Percentiles rank a stretch among this genome's conserved stretches.
Conservation (phyloP, 768 basidiomycete species). For the Boletus subcaerulescens region DNA sequence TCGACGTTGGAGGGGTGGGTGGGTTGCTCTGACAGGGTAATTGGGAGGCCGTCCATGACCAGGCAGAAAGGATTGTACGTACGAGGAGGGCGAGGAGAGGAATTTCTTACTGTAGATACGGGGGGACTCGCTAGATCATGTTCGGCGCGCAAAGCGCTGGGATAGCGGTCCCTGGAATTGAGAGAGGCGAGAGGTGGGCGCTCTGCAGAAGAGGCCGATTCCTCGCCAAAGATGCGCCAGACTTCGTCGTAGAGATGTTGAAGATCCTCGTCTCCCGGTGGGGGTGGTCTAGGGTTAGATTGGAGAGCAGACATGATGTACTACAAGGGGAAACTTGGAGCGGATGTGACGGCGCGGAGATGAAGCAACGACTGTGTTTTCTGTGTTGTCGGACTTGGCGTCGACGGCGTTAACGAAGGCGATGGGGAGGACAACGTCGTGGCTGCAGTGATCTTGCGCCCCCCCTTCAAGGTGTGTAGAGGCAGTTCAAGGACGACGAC, state of each 20-base stretch:
- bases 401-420: not conserved
- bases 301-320: conserved; percentile 37
- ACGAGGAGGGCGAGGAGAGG: conserved; percentile 25
- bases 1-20: conserved; percentile 17
- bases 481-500: too few relatives aligned
- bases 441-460: too few relatives aligned
- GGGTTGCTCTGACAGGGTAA: conserved; percentile 9
- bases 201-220: conserved; percentile 33
- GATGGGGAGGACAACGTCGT: not conserved
- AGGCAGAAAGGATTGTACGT: conserved; percentile 2
- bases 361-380: not conserved
- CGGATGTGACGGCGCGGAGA: not conserved
- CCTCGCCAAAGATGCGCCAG: conserved; percentile 62
- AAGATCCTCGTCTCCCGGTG: conserved; percentile 66
- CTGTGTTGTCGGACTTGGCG: not conserved
- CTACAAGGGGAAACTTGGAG: not conserved
- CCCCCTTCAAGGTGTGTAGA: too few relatives aligned
- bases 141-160: conserved; percentile 22
- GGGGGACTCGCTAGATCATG: conserved; percentile 11
- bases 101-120: conserved; percentile 9
- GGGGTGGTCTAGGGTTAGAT: conserved; percentile 33
- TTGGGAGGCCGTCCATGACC: not conserved
- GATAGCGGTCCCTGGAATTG: conserved; percentile 18
- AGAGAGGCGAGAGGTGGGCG: conserved; percentile 21
- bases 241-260: conserved; percentile 76